These are phyloP conservation scores for Ambrosia artemisiifolia DNA, from an alignment of 129 eudicot genomes.

Conservation along the genomic window DNA sequence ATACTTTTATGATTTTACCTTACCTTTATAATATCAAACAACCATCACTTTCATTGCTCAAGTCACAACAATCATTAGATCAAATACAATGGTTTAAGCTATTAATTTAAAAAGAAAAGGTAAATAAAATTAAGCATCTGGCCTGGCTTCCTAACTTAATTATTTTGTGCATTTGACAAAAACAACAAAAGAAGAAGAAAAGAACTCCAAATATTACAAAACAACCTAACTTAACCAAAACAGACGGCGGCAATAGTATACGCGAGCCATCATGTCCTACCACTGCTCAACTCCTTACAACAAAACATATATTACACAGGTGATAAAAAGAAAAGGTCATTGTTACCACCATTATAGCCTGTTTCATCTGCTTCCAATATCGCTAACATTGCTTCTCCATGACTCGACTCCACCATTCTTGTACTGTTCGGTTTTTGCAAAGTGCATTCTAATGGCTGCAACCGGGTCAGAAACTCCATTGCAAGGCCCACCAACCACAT, in stretches of 20 bases:
- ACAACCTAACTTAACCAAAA: slow-evolving; percentile 22
- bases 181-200: slow-evolving; percentile 15
- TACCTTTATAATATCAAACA: neutral
- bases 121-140: neutral
- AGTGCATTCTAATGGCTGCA: slow-evolving; percentile 85
- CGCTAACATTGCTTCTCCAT: slow-evolving; percentile 49
- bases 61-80: neutral
- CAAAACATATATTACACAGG: slow-evolving; percentile 22
- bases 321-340: neutral
- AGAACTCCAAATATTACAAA: slow-evolving; percentile 29
- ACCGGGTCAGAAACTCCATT: slow-evolving; percentile 49
- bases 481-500: slow-evolving; percentile 20
- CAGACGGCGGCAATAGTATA: slow-evolving; percentile 23
- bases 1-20: neutral
- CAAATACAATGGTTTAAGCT: neutral
- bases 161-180: slow-evolving; percentile 32
- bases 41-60: slow-evolving; percentile 1
- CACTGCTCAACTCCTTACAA: slow-evolving; percentile 26
- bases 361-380: slow-evolving; percentile 58
- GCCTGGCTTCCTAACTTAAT: slow-evolving; percentile 21
- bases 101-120: neutral
- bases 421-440: slow-evolving; percentile 52
- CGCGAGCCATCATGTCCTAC: slow-evolving; percentile 24
- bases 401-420: slow-evolving; percentile 44
- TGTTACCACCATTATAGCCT: neutral